Evolutionary conservation across 2,329 filamentous ascomycete species (phyloP).

Genomic region (Alternaria atra): DNA sequence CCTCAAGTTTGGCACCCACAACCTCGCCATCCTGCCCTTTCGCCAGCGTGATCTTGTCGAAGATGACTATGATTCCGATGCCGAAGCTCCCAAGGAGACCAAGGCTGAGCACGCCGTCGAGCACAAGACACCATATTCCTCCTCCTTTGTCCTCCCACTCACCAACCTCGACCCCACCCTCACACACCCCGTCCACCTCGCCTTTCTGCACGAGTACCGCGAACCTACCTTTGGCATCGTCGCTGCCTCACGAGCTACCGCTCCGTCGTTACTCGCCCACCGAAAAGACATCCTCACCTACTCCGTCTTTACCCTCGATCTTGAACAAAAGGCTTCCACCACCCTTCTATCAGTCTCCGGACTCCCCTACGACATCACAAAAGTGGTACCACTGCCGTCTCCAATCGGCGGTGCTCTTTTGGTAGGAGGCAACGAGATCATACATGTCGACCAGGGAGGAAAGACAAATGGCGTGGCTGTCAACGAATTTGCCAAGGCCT

Average conservation of each 20-base stretch:
- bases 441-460: slow-evolving; percentile 95
- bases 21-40: slow-evolving; percentile 93
- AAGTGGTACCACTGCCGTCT: slow-evolving; percentile 80
- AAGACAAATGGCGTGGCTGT: slow-evolving; percentile 92
- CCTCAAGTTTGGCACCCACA: slow-evolving; percentile 88
- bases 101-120: slow-evolving; percentile 44
- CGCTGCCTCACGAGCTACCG: slow-evolving; percentile 77
- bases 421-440: slow-evolving; percentile 86
- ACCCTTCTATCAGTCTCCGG: slow-evolving; percentile 86
- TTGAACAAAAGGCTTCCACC: slow-evolving; percentile 92
- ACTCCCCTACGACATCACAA: slow-evolving; percentile 86
- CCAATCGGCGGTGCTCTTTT: slow-evolving; percentile 90
- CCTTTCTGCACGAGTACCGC: slow-evolving; percentile 95
- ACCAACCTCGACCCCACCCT: slow-evolving; percentile 87
- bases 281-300: slow-evolving; percentile 88
- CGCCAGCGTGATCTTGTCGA: slow-evolving; percentile 86
- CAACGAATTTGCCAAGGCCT: slow-evolving; percentile 85
- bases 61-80: slow-evolving; percentile 86
- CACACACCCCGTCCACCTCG: slow-evolving; percentile 87
- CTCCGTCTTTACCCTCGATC: slow-evolving; percentile 92
- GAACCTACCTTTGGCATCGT: slow-evolving; percentile 97
- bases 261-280: slow-evolving; percentile 75
- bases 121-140: slow-evolving; percentile 75
- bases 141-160: slow-evolving; percentile 92
- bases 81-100: slow-evolving; percentile 65